Base-by-base conservation (phyloP, 176 grass and related monocot species). In the Puccinellia tenuiflora region DNA sequence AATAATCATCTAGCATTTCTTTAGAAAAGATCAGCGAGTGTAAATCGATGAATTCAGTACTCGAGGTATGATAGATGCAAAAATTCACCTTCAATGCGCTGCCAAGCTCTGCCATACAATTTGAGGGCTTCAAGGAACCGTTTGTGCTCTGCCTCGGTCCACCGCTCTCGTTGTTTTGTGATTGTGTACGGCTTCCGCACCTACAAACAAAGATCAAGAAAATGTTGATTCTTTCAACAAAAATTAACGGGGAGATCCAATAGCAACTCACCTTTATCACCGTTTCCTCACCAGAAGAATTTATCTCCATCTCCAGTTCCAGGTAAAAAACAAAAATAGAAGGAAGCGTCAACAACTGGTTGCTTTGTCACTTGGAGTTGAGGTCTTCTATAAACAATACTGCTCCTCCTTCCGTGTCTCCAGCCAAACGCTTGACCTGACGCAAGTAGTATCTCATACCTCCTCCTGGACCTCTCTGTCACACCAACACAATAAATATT, bases 91-190 rank as follows among this genome's bases (percentile, higher is more conserved):
- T 98, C 96, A 69, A 98, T 98, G 34, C 96, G 93, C 80, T 98
- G 93, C 96, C 96, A 98, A 70, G 91, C 87, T 92, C 96, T 89
- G 75, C 96, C 96, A 81, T 98, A 93, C 51, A 98, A 83, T 80
- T 92, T 98, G 80, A 98, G 61, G 81, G 96, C 96, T 86, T 98
- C 96, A 71, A 98, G 75, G 68, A 98, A 98, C 74, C 85, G 81
- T 77, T 87, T 92, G 86, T 98, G 96, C 89, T 98, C 96, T 78
- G 87, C 91, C 88, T 98, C 93, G 14, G 96, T 95, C 96, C 96
- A 95, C 83, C 83, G 85, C 85, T 98, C 96, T 80, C 96, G 81
- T 85, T 93, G 93, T 81, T 98, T 98, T 16, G 96, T 98, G 67
- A 98, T 95, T 42, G 96, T 98, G 83, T 98, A 98, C 1, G 96